Percentiles rank a stretch among this genome's conserved stretches.
These are phyloP conservation scores for Saturnispora hagleri DNA, from an alignment of 805 yeast genomes.

Conservation along the genomic window DNA sequence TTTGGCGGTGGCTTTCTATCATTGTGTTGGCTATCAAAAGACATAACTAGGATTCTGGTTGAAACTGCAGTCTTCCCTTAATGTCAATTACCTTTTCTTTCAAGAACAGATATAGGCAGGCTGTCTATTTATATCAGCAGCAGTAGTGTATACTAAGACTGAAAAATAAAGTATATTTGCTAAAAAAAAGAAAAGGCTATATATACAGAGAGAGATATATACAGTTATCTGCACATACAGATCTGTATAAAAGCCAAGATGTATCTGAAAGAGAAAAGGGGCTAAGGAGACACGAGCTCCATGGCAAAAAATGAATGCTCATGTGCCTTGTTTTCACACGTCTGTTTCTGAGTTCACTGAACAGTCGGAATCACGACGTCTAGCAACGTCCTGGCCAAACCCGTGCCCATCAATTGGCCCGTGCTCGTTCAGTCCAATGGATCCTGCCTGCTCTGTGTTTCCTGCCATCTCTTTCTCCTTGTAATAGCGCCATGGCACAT, in stretches of 20 bases:
- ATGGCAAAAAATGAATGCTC: neutral
- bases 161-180: neutral
- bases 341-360: neutral
- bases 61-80: too few relatives aligned
- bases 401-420: neutral
- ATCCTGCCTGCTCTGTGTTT: neutral
- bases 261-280: neutral
- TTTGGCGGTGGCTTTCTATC: neutral
- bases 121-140: too few relatives aligned
- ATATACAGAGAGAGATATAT: neutral
- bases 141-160: too few relatives aligned
- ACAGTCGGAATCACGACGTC: neutral
- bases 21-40: neutral
- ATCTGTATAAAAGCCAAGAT: neutral
- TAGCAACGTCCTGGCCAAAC: neutral
- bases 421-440: neutral
- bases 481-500: conserved; percentile 25
- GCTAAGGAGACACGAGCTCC: neutral
- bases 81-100: too few relatives aligned
- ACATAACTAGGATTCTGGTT: neutral
- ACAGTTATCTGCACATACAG: neutral
- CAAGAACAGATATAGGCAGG: too few relatives aligned
- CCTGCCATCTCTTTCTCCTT: conserved; percentile 4
- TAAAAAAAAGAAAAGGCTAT: neutral
- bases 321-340: neutral